Evolutionary conservation across 1,284 basidiomycete genomes (phyloP).

Genomic region (Ustilago cynodontis): DNA sequence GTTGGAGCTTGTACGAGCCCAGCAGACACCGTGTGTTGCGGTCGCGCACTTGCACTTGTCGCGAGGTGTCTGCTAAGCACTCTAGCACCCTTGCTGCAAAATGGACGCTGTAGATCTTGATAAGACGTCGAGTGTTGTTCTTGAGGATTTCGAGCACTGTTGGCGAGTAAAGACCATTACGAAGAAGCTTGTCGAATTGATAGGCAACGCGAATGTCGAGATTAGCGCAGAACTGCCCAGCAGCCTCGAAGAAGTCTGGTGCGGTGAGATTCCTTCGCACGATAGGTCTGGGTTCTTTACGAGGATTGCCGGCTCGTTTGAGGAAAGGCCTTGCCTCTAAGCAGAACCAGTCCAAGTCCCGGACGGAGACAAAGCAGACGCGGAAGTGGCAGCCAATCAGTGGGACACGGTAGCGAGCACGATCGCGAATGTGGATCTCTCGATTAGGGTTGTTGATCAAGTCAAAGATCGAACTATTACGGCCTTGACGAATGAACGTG

Average conservation of each 20-base stretch:
- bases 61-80: constrained; percentile 16
- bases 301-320: constrained; percentile 28
- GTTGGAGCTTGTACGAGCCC: constrained; percentile 19
- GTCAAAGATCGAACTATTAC: constrained; percentile 28
- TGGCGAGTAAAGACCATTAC: constrained; percentile 33
- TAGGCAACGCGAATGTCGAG: constrained; percentile 30
- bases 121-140: constrained; percentile 11
- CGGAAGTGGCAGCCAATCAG: constrained; percentile 28
- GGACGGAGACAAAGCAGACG: constrained; percentile 22
- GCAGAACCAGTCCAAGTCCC: constrained; percentile 38
- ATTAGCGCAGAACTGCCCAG: constrained; percentile 14
- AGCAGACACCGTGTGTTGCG: constrained; percentile 26
- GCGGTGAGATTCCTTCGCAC: constrained; percentile 28
- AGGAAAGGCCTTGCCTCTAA: constrained; percentile 28
- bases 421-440: constrained; percentile 11
- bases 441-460: constrained; percentile 12
- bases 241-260: constrained; percentile 20
- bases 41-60: constrained; percentile 27
- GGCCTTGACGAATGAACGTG: constrained; percentile 35
- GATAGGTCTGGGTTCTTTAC: constrained; percentile 6
- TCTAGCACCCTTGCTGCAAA: constrained; percentile 28
- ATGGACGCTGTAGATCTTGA: constrained; percentile 14
- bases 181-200: constrained; percentile 35
- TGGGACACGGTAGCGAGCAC: constrained; percentile 19
- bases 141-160: constrained; percentile 29